Evolutionary conservation across 2,329 filamentous ascomycete genomes (phyloP), one percentile per base, ranked within the genome.

Genomic region (Lojkania enalia): DNA sequence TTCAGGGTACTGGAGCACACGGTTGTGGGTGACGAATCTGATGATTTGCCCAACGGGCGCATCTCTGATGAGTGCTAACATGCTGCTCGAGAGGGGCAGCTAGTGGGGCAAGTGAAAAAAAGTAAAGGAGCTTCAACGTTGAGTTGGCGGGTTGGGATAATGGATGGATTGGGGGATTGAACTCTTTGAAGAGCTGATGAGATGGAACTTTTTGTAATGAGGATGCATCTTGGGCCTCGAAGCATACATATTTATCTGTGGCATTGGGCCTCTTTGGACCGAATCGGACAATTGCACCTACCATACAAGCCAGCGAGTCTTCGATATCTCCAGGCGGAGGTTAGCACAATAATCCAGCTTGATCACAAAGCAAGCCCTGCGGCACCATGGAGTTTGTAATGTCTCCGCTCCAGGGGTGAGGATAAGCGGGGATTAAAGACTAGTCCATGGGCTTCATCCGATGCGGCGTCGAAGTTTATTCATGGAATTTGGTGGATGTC

Each of bases 1-100:
- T 68, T 85, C 82, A 13, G 81, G 81, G 48, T 84, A 85, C 46
- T 76, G 73, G 11, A 85, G 70, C 32, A 78, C 59, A 31, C 67
- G 73, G 58, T 81, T 82, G 21, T 67, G 64, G 2, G 81, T 80
- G 42, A 77, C 38, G 54, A 72, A 79, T 54, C 82, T 75, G 52
- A 85, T 73, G 37, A 83, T 53, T 54, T 84, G 81, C 54, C 82
- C 82, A 50, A 83, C 55, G 20, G 81, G 75, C 47, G 81, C 75
- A 44, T 84, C 82, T 60, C 80, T 71, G 44, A 84, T 69, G 3
- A 76, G 51, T 49, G 63, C 68, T 11, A 61, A 59, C 70, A 73
- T 72, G 18, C 23, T 44, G 16, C 18, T 11, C n/a, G 20, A 12
- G 35, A 36, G 21, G 14, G 16, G 11, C 16, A 16, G 27, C 25